Conservation (phyloP, 78 protist species). For the Guillardia theta region DNA sequence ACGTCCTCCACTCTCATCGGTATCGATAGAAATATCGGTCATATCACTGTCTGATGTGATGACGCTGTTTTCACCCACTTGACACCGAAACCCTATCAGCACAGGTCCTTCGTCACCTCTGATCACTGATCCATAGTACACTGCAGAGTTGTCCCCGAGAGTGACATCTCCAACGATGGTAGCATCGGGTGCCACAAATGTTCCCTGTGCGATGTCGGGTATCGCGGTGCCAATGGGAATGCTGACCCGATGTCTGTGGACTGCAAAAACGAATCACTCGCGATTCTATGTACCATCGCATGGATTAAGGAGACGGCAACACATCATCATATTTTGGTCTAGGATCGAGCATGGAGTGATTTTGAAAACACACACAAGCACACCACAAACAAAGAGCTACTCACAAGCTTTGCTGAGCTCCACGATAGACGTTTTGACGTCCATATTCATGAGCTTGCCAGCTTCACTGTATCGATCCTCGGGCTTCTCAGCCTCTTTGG, state of each 20-base stretch:
- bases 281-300: background rate
- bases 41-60: background rate
- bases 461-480: too few relatives aligned
- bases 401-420: slow-evolving; percentile 27
- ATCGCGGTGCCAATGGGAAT: background rate
- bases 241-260: background rate
- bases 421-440: background rate
- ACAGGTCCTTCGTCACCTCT: background rate
- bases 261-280: background rate
- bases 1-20: background rate
- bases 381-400: background rate
- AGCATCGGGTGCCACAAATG: background rate
- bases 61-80: background rate
- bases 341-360: background rate
- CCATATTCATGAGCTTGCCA: too few relatives aligned
- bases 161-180: background rate
- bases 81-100: background rate
- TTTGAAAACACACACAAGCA: background rate
- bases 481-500: too few relatives aligned
- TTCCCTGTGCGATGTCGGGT: background rate
- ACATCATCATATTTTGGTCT: background rate
- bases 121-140: background rate
- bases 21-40: background rate
- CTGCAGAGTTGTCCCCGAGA: background rate
- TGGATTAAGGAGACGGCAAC: background rate